phyloP scores from a whole-genome alignment of 2,329 filamentous ascomycete species.

The Phaeosphaeria sp. region DNA sequence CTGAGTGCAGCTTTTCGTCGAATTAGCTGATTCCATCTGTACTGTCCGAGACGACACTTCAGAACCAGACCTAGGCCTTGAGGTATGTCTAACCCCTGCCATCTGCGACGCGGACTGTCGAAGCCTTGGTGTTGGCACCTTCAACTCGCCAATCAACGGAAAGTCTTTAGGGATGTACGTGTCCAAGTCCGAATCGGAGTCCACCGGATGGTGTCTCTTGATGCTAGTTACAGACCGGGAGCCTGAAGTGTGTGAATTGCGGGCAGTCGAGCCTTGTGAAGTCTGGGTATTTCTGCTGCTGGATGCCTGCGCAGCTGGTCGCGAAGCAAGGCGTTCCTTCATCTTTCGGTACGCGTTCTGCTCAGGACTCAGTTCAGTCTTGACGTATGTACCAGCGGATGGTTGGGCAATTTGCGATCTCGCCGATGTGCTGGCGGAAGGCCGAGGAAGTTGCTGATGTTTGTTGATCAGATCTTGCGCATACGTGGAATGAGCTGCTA shows the following conservation, averaged over 20 bases:
- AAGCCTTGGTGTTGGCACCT: not conserved
- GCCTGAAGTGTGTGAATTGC: not conserved
- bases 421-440: not conserved
- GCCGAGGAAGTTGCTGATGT: constrained; percentile 8
- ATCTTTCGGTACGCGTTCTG: not conserved
- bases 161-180: constrained; percentile 15
- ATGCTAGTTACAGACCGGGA: constrained; percentile 12
- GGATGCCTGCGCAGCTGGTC: not conserved
- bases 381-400: not conserved
- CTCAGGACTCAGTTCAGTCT: not conserved
- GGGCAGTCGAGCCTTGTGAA: not conserved
- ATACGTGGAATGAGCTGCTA: constrained; percentile 37
- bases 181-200: constrained; percentile 16
- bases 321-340: constrained; percentile 8
- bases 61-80: not conserved
- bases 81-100: not conserved
- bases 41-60: not conserved
- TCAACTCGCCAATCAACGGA: not conserved
- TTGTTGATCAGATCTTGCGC: constrained; percentile 27
- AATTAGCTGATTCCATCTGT: not conserved
- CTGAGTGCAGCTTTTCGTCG: constrained; percentile 15
- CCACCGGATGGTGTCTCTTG: constrained; percentile 13
- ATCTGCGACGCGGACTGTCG: not conserved
- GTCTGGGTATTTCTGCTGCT: not conserved
- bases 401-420: constrained; percentile 2